Conservation (phyloP, 2,329 filamentous ascomycete genomes). For the Tolypocladium ophioglossoides region DNA sequence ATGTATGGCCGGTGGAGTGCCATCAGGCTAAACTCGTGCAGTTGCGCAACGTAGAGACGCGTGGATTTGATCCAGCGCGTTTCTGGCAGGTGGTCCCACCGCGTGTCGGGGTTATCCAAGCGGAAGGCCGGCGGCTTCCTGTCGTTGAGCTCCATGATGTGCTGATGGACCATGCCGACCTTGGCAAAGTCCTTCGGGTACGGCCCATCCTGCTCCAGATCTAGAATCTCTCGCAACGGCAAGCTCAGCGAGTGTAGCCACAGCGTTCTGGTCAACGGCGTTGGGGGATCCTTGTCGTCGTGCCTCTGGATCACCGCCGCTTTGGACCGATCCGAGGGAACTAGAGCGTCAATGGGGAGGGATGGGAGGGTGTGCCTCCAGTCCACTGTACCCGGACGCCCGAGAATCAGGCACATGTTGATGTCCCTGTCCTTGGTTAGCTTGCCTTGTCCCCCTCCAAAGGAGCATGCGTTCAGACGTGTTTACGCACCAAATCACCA, state of each 20-base stretch:
- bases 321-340: conserved; percentile 35
- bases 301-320: conserved; percentile 36
- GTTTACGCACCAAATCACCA: conserved; percentile 27
- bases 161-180: conserved; percentile 42
- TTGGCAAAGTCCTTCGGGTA: conserved; percentile 42
- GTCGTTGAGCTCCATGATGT: conserved; percentile 35
- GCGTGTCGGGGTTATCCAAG: conserved; percentile 43
- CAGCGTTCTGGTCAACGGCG: conserved; percentile 41
- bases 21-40: conserved; percentile 43
- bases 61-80: conserved; percentile 39
- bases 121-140: conserved; percentile 43
- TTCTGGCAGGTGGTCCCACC: conserved; percentile 43
- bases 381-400: conserved; percentile 46
- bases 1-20: conserved; percentile 52
- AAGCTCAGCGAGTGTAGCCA: conserved; percentile 37
- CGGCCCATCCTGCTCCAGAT: conserved; percentile 45
- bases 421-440: conserved; percentile 32
- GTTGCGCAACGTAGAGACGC: conserved; percentile 36
- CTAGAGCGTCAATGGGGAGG: conserved; percentile 41
- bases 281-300: conserved; percentile 40
- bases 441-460: not conserved
- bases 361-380: conserved; percentile 33
- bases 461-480: not conserved
- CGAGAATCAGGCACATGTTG: conserved; percentile 41
- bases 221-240: conserved; percentile 42